Evolutionary conservation across 176 grass and related monocot species (phyloP), one percentile per base, ranked within the genome.

Genomic region (Cocos nucifera): DNA sequence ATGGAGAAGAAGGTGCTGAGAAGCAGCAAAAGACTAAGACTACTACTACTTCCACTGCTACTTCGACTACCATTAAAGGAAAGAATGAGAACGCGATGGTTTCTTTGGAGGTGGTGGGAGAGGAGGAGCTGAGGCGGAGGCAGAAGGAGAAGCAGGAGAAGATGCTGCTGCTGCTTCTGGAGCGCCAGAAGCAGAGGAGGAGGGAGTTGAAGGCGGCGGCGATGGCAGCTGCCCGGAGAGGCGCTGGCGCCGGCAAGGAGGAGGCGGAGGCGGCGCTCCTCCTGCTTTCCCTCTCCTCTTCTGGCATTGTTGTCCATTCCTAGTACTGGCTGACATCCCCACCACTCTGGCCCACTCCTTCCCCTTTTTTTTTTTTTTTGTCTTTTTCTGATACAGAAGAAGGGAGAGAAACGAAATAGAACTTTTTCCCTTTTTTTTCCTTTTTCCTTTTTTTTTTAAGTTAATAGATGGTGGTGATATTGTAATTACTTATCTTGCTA

Each of bases 131-230:
- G 35, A 44, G 53, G 49, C 28, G 50, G 49, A 32, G 23, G 50
- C 69, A 72, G 50, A 62, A 50, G 23, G 23, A 61, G 58, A 72
- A 72, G 57, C 69, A 62, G 25, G 57, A 72, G 69, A 72, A 23
- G 58, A 61, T 54, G 69, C 69, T 72, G 67, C 55, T 62, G 49
- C 48, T 72, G 17, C 22, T 62, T 14, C 8, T 52, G 17, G 49
- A 66, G 50, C 22, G 53, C 50, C 50, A 21, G 22, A 19, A 39
- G 48, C 57, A 54, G 56, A 51, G 26, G 58, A 17, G 58, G 24
- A 32, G 17, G 39, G 22, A 53, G 17, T 15, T 32, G 69, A 27
- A 17, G 49, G 30, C 49, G 22, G 57, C 51, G 29, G 51, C 22
- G 16, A 19, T 19, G 20, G 63, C 21, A 27, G 49, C 49, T 30